These are phyloP conservation scores for Debaryomyces hansenii DNA, from an alignment of 805 yeast species.

Conservation along the genomic window DNA sequence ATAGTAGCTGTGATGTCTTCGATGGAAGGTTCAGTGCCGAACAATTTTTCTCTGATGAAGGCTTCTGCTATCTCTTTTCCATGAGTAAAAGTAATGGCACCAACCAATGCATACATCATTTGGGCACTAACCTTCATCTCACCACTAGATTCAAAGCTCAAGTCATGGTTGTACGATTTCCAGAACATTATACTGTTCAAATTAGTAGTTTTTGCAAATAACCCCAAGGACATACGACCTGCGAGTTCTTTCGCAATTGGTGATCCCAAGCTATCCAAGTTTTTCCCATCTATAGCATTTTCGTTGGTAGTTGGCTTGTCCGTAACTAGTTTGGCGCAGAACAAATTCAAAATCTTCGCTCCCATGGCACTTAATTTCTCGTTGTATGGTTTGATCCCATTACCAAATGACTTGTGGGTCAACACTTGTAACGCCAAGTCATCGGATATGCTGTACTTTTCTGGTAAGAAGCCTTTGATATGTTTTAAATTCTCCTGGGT, in stretches of 20 bases:
- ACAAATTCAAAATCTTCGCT: slow-evolving; percentile 54
- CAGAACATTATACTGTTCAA: slow-evolving; percentile 62
- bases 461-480: slow-evolving; percentile 48
- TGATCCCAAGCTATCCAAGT: slow-evolving; percentile 63
- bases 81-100: slow-evolving; percentile 63
- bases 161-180: slow-evolving; percentile 55
- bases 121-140: slow-evolving; percentile 56
- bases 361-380: slow-evolving; percentile 81
- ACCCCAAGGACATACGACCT: slow-evolving; percentile 51
- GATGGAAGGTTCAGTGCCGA: slow-evolving; percentile 27
- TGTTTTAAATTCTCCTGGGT: slow-evolving; percentile 47
- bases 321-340: slow-evolving; percentile 45
- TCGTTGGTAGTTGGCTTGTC: slow-evolving; percentile 23
- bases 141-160: slow-evolving; percentile 50
- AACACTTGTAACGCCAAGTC: slow-evolving; percentile 70
- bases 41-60: slow-evolving; percentile 55
- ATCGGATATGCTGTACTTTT: slow-evolving; percentile 57
- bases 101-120: slow-evolving; percentile 61
- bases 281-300: slow-evolving; percentile 44
- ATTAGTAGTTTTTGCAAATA: slow-evolving; percentile 49
- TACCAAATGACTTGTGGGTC: slow-evolving; percentile 94
- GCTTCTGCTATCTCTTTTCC: slow-evolving; percentile 60
- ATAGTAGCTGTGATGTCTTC: slow-evolving; percentile 36
- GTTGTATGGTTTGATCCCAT: slow-evolving; percentile 86
- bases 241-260: slow-evolving; percentile 50